Percentiles rank a stretch among this genome's conserved stretches.
Conservation (phyloP, 306 rosid genomes). For the Luffa aegyptiaca region DNA sequence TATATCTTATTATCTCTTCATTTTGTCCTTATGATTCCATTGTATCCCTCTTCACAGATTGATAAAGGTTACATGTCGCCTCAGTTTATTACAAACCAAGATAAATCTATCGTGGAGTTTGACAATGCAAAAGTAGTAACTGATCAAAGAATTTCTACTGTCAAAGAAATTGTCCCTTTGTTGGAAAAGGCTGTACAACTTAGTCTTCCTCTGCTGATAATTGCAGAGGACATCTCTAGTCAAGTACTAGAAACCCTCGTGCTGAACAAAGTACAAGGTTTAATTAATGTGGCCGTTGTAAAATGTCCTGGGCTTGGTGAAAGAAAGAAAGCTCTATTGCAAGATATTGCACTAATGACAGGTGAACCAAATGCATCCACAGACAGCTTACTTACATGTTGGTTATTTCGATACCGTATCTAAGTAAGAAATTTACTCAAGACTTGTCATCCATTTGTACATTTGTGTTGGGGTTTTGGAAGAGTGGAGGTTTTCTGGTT, state of each 20-base stretch:
- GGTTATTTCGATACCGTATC: neutral
- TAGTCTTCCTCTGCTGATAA: constrained; percentile 75
- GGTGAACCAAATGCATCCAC: constrained; percentile 30
- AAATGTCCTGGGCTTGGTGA: constrained; percentile 83
- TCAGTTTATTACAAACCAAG: constrained; percentile 85
- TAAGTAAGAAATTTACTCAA: neutral
- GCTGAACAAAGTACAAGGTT: constrained; percentile 82
- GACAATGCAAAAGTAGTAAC: constrained; percentile 81
- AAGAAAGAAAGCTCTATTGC: constrained; percentile 75
- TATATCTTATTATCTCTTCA: neutral
- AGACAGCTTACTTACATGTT: neutral
- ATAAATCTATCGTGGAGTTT: constrained; percentile 80
- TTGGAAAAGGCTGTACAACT: constrained; percentile 82
- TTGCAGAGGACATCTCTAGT: constrained; percentile 76
- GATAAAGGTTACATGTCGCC: constrained; percentile 92
- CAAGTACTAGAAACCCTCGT: constrained; percentile 71
- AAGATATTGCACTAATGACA: constrained; percentile 92
- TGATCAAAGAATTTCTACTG: constrained; percentile 72
- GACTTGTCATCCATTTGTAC: neutral
- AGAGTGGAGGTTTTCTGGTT: neutral
- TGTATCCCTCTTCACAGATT: constrained; percentile 38
- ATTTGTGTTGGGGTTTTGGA: neutral
- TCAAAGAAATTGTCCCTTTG: constrained; percentile 71
- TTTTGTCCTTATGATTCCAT: constrained; percentile 4
- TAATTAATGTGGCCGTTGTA: constrained; percentile 74